Conservation (phyloP, 176 grass and related monocot genomes). For the Saccharum officinarum region DNA sequence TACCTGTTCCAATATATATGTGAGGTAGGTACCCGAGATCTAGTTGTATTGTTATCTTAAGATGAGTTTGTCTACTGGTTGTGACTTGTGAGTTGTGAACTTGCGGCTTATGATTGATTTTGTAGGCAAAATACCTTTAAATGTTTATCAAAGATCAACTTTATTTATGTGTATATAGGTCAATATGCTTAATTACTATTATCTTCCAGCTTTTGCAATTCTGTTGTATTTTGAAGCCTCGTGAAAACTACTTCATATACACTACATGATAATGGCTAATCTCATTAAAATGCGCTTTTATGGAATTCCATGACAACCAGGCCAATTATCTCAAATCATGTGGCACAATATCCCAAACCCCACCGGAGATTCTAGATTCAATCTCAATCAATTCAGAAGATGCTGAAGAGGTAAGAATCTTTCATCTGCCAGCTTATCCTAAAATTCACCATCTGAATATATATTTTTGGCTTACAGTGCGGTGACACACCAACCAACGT, state of each 20-base stretch:
- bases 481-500: conserved; percentile 4
- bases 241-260: background rate
- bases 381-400: conserved; percentile 7
- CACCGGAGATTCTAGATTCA: conserved; percentile 40
- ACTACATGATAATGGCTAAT: background rate
- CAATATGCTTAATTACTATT: background rate
- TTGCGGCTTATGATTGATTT: background rate
- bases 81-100: background rate
- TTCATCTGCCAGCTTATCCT: conserved; percentile 11
- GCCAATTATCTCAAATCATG: conserved; percentile 75
- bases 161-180: background rate
- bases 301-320: conserved; percentile 36
- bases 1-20: background rate
- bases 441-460: background rate
- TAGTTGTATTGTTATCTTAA: background rate
- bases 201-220: background rate
- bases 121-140: background rate
- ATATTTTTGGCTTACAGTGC: background rate
- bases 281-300: background rate
- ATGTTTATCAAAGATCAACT: background rate
- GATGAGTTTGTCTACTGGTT: background rate
- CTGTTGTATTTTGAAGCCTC: background rate
- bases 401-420: conserved; percentile 29
- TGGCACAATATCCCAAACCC: conserved; percentile 60
- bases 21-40: background rate